A percentile compares a stretch with the other conserved stretches of the same genome.
These are phyloP conservation scores for Puccinia novopanici DNA, from an alignment of 1,284 basidiomycete genomes.

Conservation along the genomic window DNA sequence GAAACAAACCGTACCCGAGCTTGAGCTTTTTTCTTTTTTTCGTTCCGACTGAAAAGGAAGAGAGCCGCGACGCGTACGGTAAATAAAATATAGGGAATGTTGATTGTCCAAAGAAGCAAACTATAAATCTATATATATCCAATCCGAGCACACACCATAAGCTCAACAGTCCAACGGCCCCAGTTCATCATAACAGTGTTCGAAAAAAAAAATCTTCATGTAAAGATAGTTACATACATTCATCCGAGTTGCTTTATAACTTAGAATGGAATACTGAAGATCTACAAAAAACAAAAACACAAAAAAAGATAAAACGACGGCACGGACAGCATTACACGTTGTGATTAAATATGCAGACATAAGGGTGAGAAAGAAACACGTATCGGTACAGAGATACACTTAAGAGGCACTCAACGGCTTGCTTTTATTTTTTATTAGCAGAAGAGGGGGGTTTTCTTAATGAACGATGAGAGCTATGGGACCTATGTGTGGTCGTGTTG, in stretches of 20 bases:
- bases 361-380: neutral
- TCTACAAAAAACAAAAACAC: neutral
- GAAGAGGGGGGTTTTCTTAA: neutral
- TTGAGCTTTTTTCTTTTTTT: too few species aligned
- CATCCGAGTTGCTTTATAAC: neutral
- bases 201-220: too few species aligned
- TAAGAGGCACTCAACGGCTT: neutral
- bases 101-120: conserved; percentile 4
- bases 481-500: neutral
- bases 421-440: neutral
- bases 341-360: neutral
- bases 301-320: neutral
- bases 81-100: too few species aligned
- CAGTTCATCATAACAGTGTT: too few species aligned
- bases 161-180: neutral
- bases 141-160: neutral
- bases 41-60: too few species aligned
- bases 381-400: neutral
- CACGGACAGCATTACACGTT: too few species aligned
- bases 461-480: neutral
- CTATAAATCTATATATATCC: neutral
- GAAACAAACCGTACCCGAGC: too few species aligned
- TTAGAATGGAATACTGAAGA: neutral
- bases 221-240: neutral
- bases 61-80: too few species aligned